Percentiles rank a stretch among this genome's conserved stretches.
These are phyloP conservation scores for Tulasnella sp. DNA, from an alignment of 768 basidiomycete genomes.

Conservation along the genomic window DNA sequence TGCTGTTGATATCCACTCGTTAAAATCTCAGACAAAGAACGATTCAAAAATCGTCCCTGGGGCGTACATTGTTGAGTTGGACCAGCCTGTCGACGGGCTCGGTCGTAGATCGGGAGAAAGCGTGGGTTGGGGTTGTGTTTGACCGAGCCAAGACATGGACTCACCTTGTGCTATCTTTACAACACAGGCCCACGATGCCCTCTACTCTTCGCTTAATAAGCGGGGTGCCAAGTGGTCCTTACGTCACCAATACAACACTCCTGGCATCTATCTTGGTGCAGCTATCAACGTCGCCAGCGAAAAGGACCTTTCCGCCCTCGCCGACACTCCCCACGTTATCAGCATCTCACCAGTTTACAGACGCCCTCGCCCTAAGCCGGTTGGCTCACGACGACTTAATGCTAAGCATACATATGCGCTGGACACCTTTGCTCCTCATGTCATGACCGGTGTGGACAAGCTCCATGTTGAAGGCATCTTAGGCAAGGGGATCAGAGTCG, in stretches of 20 bases:
- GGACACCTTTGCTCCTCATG: constrained; percentile 5
- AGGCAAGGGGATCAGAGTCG: constrained; percentile 15
- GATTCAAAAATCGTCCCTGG: neutral
- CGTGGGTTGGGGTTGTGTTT: neutral
- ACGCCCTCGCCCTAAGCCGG: neutral
- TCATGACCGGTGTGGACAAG: constrained; percentile 19
- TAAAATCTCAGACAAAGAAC: neutral
- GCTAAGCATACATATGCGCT: neutral
- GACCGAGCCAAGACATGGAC: neutral
- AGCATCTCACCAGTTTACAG: neutral
- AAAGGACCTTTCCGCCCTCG: neutral
- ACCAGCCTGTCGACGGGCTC: neutral
- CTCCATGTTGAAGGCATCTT: constrained; percentile 10
- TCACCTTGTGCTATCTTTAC: neutral
- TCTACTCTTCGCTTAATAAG: constrained; percentile 12
- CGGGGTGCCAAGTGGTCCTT: neutral
- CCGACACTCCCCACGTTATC: neutral
- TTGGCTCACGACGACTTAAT: neutral
- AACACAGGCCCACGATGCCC: constrained; percentile 3
- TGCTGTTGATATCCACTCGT: neutral
- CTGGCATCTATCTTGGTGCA: constrained; percentile 1
- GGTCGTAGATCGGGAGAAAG: neutral
- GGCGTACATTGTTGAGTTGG: constrained; percentile 6
- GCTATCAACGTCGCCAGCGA: neutral
- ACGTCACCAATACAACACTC: neutral